phyloP scores from a whole-genome alignment of 768 basidiomycete genomes.

The Auriculariales sp. region DNA sequence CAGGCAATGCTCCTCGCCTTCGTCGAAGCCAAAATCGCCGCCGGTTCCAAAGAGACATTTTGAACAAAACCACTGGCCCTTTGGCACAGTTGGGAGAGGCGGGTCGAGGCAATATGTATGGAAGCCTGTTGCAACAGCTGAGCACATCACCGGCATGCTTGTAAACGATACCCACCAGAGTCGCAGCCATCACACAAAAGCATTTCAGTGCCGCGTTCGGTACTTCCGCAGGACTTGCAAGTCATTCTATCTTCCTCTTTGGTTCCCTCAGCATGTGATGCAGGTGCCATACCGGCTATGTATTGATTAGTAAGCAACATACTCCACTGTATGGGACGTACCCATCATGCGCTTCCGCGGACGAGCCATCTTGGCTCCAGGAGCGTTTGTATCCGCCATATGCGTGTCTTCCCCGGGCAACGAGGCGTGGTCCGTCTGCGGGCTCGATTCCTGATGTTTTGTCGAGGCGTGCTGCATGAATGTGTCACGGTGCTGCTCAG shows the following conservation, averaged over 20 bases:
- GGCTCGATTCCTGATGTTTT: neutral
- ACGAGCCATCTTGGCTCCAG: neutral
- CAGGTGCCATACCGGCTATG: no score
- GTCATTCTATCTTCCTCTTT: no score
- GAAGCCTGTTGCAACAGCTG: conserved; percentile 43
- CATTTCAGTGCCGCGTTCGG: conserved; percentile 82
- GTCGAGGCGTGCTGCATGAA: neutral
- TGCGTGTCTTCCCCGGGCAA: neutral
- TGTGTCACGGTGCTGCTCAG: conserved; percentile 22
- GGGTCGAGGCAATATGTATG: conserved; percentile 97
- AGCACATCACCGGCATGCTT: conserved; percentile 1
- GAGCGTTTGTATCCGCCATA: neutral
- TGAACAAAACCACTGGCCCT: conserved; percentile 93
- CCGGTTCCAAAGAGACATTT: conserved; percentile 83
- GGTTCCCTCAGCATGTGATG: no score
- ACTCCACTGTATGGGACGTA: no score
- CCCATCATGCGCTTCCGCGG: conserved; percentile 1
- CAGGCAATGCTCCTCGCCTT: conserved; percentile 90
- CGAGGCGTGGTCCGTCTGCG: neutral
- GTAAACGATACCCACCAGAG: conserved; percentile 34
- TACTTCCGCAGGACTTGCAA: conserved; percentile 89
- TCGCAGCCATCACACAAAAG: conserved; percentile 83
- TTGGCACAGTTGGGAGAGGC: conserved; percentile 70
- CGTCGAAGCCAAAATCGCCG: conserved; percentile 95
- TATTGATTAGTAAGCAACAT: no score